phyloP scores from a whole-genome alignment of 441 rosid genomes.

The Erysimum cheiri region DNA sequence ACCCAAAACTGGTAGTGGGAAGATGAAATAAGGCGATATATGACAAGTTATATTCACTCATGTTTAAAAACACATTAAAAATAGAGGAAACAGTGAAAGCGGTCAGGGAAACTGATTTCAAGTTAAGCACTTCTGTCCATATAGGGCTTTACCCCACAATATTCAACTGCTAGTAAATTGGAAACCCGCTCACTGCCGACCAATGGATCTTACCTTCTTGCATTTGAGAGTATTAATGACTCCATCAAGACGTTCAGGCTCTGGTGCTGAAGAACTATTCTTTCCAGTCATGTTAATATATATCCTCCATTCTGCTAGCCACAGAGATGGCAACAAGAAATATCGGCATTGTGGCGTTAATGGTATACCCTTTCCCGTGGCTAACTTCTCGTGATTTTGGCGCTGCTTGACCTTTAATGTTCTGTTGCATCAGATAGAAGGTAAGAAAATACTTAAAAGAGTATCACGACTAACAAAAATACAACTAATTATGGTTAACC shows the following conservation, averaged over 20 bases:
- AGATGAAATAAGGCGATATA: slow-evolving; percentile 14
- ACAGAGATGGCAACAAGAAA: slow-evolving; percentile 81
- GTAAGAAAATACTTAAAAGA: slow-evolving; percentile 44
- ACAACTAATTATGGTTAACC: slow-evolving; percentile 55
- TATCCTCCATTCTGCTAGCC: slow-evolving; percentile 91
- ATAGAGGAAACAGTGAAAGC: slow-evolving; percentile 30
- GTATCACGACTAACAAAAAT: slow-evolving; percentile 22
- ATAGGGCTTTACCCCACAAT: slow-evolving; percentile 20
- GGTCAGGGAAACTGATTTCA: slow-evolving; percentile 4
- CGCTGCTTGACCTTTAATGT: slow-evolving; percentile 82
- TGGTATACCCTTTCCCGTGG: slow-evolving; percentile 66
- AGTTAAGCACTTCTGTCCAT: slow-evolving; percentile 7
- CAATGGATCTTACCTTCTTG: slow-evolving; percentile 70
- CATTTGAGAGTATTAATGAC: slow-evolving; percentile 76
- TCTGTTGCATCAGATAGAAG: slow-evolving; percentile 58
- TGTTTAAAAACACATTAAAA: slow-evolving; percentile 2
- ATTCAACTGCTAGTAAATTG: slow-evolving; percentile 27
- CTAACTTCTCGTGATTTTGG: slow-evolving; percentile 89
- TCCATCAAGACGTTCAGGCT: slow-evolving; percentile 76
- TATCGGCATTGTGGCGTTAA: slow-evolving; percentile 63
- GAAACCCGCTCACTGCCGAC: slow-evolving; percentile 9
- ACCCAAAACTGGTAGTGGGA: slow-evolving; percentile 22
- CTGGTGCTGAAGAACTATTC: slow-evolving; percentile 61
- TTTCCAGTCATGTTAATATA: slow-evolving; percentile 80
- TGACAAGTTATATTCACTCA: slow-evolving; percentile 5